Conservation (phyloP, 202 grass and related monocot genomes). For the Setaria viridis region DNA sequence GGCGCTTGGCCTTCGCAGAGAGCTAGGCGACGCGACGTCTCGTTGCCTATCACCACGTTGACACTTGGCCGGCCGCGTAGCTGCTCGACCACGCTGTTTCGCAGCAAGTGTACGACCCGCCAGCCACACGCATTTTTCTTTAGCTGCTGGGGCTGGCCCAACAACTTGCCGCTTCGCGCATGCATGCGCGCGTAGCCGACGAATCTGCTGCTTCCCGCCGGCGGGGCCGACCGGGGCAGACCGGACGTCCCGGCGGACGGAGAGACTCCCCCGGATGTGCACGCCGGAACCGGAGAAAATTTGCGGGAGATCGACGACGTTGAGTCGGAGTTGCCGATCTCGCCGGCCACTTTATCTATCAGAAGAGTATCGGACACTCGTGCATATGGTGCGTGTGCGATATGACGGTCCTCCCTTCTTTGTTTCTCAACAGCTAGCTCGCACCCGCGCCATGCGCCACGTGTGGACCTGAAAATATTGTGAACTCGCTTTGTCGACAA, state of each 20-base stretch:
- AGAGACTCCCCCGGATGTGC: background rate
- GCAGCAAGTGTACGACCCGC: background rate
- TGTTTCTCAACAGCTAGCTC: too few species aligned
- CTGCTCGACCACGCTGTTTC: conserved; percentile 4
- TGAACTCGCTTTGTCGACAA: too few species aligned
- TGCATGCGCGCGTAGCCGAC: background rate
- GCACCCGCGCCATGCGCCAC: too few species aligned
- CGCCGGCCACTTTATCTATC: too few species aligned
- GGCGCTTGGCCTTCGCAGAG: conserved; percentile 26
- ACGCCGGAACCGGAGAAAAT: conserved; percentile 4
- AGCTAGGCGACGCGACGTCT: conserved; percentile 46
- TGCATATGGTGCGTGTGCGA: too few species aligned
- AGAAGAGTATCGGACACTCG: too few species aligned
- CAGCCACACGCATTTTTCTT: conserved; percentile 13
- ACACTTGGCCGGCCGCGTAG: conserved; percentile 11
- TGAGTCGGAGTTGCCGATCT: background rate
- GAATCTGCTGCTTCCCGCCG: background rate
- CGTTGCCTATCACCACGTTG: background rate
- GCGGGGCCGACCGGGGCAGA: background rate
- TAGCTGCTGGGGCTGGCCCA: background rate
- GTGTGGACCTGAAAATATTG: too few species aligned
- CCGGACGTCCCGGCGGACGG: too few species aligned
- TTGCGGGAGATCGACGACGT: background rate
- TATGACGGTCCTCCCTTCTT: too few species aligned
- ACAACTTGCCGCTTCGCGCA: background rate